These are phyloP conservation scores for Neofusicoccum ribis DNA, from an alignment of 2,329 filamentous ascomycete species.

Conservation along the genomic window DNA sequence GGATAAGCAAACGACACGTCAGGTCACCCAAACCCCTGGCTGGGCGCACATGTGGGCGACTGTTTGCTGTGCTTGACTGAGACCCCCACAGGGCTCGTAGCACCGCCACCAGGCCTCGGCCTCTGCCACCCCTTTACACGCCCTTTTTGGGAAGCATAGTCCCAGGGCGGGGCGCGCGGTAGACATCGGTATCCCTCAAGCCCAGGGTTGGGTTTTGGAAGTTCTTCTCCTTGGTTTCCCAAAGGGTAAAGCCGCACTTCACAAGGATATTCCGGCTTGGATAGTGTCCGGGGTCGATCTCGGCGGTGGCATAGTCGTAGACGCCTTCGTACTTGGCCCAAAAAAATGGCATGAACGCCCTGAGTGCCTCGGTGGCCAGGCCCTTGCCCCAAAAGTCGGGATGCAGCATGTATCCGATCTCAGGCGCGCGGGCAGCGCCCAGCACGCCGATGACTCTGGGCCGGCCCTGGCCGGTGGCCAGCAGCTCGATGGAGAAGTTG, in stretches of 20 bases:
- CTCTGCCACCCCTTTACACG: not conserved
- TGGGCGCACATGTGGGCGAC: not conserved
- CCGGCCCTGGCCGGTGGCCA: conserved; percentile 18
- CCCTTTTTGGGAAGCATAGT: not conserved
- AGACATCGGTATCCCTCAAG: conserved; percentile 39
- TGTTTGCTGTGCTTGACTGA: not conserved
- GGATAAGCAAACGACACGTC: not conserved
- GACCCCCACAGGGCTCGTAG: not conserved
- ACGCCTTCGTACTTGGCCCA: conserved; percentile 39
- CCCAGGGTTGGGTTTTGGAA: conserved; percentile 40
- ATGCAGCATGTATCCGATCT: conserved; percentile 47
- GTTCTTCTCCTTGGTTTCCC: conserved; percentile 44
- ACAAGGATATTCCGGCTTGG: conserved; percentile 58
- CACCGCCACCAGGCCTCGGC: not conserved
- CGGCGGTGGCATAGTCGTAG: conserved; percentile 32
- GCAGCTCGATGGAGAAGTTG: conserved; percentile 59
- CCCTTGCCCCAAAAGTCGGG: conserved; percentile 42
- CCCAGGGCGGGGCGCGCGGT: conserved; percentile 30
- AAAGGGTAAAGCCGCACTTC: conserved; percentile 57
- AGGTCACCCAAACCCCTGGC: not conserved
- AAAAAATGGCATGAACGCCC: conserved; percentile 43
- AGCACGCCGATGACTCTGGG: conserved; percentile 44
- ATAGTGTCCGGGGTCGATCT: conserved; percentile 51
- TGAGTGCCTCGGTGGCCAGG: conserved; percentile 47
- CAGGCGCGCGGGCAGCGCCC: conserved; percentile 43